Conservation (phyloP, 2,329 filamentous ascomycete genomes). For the Alternaria gaisen region DNA sequence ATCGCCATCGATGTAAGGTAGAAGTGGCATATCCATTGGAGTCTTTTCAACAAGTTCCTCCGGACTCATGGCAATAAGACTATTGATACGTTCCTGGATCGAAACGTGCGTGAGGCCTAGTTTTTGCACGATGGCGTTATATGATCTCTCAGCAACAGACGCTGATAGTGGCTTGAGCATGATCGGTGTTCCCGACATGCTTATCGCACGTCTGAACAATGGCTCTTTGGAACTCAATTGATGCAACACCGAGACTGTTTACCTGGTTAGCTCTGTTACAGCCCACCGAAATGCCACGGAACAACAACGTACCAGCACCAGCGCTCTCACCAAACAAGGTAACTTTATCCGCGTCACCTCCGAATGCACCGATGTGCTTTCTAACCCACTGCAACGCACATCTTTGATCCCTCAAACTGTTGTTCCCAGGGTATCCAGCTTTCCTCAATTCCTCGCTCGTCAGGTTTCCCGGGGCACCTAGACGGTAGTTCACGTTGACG, state of each 20-base stretch:
- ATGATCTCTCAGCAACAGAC: slow-evolving; percentile 51
- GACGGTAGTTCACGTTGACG: slow-evolving; percentile 45
- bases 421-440: slow-evolving; percentile 46
- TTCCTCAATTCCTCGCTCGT: slow-evolving; percentile 57
- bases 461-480: slow-evolving; percentile 40
- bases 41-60: slow-evolving; percentile 52
- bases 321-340: slow-evolving; percentile 57
- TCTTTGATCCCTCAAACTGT: slow-evolving; percentile 41
- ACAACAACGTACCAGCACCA: slow-evolving; percentile 51
- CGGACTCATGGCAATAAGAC: slow-evolving; percentile 48
- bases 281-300: background rate
- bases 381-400: slow-evolving; percentile 49
- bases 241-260: slow-evolving; percentile 24
- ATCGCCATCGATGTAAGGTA: slow-evolving; percentile 55
- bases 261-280: slow-evolving; percentile 5
- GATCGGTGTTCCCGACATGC: slow-evolving; percentile 45
- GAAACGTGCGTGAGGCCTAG: slow-evolving; percentile 50
- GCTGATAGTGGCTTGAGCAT: slow-evolving; percentile 51
- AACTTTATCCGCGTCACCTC: slow-evolving; percentile 45
- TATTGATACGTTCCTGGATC: slow-evolving; percentile 50
- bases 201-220: slow-evolving; percentile 33
- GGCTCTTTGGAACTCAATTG: slow-evolving; percentile 31
- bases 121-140: slow-evolving; percentile 27
- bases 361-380: slow-evolving; percentile 44
- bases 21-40: slow-evolving; percentile 45